Evolutionary conservation across 495 filamentous ascomycete species (phyloP).

Genomic region (Trypethelium eluteriae): DNA sequence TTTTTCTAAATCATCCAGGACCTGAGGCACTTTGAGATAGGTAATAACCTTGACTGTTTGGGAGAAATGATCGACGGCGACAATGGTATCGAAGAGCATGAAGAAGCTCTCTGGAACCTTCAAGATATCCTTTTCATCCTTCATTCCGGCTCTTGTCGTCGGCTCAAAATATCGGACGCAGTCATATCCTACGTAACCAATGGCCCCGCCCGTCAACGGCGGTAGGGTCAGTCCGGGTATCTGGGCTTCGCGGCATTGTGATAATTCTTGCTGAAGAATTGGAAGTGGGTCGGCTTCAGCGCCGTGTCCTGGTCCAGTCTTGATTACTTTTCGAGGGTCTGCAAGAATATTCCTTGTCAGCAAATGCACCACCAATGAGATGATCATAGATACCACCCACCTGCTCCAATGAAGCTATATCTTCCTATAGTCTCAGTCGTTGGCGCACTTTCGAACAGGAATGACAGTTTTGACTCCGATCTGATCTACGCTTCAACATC

Average conservation of each 20-base stretch:
- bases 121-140: conserved; percentile 58
- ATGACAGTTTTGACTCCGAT: conserved; percentile 57
- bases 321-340: conserved; percentile 78
- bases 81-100: conserved; percentile 94
- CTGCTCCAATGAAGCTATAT: conserved; percentile 90
- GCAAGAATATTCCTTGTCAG: not conserved
- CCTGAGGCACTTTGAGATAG: conserved; percentile 64
- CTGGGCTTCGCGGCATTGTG: conserved; percentile 64
- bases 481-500: conserved; percentile 31
- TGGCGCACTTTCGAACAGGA: conserved; percentile 90
- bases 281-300: conserved; percentile 74
- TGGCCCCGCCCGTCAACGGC: conserved; percentile 78
- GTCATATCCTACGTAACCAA: conserved; percentile 96
- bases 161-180: conserved; percentile 97
- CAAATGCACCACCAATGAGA: not conserved
- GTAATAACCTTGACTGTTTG: conserved; percentile 87
- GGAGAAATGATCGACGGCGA: conserved; percentile 93
- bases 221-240: conserved; percentile 76
- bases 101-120: conserved; percentile 87
- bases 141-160: conserved; percentile 74
- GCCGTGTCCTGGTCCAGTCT: conserved; percentile 82
- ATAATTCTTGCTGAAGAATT: conserved; percentile 68
- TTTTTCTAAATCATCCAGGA: conserved; percentile 43
- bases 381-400: conserved; percentile 37
- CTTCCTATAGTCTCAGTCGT: conserved; percentile 84